A percentile compares a stretch with the other conserved stretches of the same genome.
Conservation (phyloP, 768 basidiomycete species). For the Boletus barrowsii region DNA sequence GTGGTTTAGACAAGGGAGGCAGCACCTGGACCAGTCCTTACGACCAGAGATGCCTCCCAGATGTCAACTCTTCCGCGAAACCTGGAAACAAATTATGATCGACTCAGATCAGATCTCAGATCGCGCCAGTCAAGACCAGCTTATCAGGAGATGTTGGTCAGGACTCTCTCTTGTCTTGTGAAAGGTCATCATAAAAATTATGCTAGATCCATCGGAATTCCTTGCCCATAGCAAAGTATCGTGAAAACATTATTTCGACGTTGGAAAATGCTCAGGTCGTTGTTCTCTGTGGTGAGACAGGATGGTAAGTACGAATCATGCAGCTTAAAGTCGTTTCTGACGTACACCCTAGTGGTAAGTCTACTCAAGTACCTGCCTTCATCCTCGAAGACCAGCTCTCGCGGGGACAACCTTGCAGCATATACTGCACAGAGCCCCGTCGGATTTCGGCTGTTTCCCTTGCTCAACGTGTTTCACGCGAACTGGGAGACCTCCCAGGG, state of each 20-base stretch:
- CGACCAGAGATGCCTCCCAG: conserved; percentile 16
- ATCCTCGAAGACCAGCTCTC: conserved; percentile 88
- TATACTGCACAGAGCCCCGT: conserved; percentile 93
- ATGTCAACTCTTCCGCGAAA: conserved; percentile 5
- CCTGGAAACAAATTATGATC: conserved; percentile 36
- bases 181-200: not conserved
- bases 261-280: conserved; percentile 78
- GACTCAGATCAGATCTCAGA: conserved; percentile 56
- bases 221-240: conserved; percentile 85
- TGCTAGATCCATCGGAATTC: conserved; percentile 65
- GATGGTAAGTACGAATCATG: conserved; percentile 54
- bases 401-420: conserved; percentile 78
- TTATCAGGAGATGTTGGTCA: conserved; percentile 89
- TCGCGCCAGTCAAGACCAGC: conserved; percentile 56
- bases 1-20: conserved; percentile 16
- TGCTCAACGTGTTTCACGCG: conserved; percentile 88
- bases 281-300: conserved; percentile 83
- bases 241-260: conserved; percentile 63
- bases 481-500: conserved; percentile 83
- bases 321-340: conserved; percentile 17
- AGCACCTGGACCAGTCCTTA: conserved; percentile 17
- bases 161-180: conserved; percentile 27
- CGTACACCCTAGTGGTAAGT: conserved; percentile 71
- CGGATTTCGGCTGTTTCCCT: conserved; percentile 95
- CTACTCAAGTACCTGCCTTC: conserved; percentile 92